Conservation (phyloP, 164 flowering plant species). For the Cinnamomum chago region DNA sequence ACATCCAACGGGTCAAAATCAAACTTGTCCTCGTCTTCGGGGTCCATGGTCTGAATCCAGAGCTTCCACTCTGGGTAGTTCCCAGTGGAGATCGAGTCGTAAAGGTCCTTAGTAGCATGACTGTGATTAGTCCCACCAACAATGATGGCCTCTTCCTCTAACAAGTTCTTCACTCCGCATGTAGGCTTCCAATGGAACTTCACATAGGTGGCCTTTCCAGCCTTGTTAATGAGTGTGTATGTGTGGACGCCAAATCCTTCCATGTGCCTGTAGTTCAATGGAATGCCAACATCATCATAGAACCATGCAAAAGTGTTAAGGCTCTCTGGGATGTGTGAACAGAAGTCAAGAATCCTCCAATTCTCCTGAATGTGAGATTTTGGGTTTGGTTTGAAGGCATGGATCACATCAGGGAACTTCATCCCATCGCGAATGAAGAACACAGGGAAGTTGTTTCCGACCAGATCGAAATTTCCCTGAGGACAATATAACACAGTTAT, state of each 20-base stretch:
- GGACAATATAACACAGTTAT: background rate
- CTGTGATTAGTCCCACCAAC: slow-evolving; percentile 85
- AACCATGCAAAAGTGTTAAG: slow-evolving; percentile 65
- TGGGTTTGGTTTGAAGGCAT: slow-evolving; percentile 66
- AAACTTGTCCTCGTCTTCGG: slow-evolving; percentile 68
- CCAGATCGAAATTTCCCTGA: slow-evolving; percentile 61
- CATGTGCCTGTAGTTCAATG: slow-evolving; percentile 83
- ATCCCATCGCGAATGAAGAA: slow-evolving; percentile 70
- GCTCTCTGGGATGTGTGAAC: slow-evolving; percentile 73
- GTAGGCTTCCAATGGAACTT: slow-evolving; percentile 92
- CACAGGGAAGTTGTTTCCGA: slow-evolving; percentile 70
- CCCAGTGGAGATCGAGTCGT: slow-evolving; percentile 77
- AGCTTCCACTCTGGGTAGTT: slow-evolving; percentile 90
- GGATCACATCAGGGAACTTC: slow-evolving; percentile 69
- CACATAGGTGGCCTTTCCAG: slow-evolving; percentile 68
- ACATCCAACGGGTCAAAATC: slow-evolving; percentile 87
- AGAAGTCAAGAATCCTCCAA: slow-evolving; percentile 63
- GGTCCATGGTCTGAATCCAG: slow-evolving; percentile 72
- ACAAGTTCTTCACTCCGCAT: slow-evolving; percentile 66
- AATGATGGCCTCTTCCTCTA: slow-evolving; percentile 66
- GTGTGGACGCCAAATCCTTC: slow-evolving; percentile 86
- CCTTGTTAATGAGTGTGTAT: slow-evolving; percentile 63
- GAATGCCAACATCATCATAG: slow-evolving; percentile 78
- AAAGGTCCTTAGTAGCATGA: slow-evolving; percentile 86
- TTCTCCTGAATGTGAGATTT: slow-evolving; percentile 69